Percentiles rank a stretch among this genome's conserved stretches.
Evolutionary conservation across 805 yeast genomes (phyloP).

Genomic region (Henningerozyma blattae): DNA sequence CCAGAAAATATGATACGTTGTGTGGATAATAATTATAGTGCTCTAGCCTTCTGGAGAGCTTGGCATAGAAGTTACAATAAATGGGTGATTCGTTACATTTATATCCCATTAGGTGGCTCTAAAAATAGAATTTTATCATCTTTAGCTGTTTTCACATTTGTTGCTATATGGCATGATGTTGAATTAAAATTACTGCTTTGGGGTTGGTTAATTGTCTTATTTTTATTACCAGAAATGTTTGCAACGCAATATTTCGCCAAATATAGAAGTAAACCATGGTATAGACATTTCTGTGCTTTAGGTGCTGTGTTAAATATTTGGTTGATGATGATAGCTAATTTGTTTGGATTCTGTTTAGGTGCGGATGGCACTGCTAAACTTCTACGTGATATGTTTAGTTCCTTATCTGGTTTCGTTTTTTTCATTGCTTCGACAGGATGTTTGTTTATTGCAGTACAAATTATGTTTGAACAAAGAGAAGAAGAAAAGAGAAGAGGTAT

Average conservation of each 20-base stretch:
- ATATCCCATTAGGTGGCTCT: slow-evolving; percentile 85
- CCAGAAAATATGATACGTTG: slow-evolving; percentile 98
- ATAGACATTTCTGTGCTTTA: slow-evolving; percentile 65
- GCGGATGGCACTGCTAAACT: slow-evolving; percentile 67
- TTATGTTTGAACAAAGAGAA: slow-evolving; percentile 90
- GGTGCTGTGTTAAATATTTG: slow-evolving; percentile 88
- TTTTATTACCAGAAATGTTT: slow-evolving; percentile 73
- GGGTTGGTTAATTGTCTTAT: slow-evolving; percentile 92
- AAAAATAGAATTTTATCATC: slow-evolving; percentile 61
- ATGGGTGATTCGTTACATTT: slow-evolving; percentile 82
- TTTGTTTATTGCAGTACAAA: slow-evolving; percentile 75
- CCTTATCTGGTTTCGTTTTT: slow-evolving; percentile 55
- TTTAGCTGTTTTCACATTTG: slow-evolving; percentile 82
- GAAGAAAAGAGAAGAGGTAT: slow-evolving; percentile 75
- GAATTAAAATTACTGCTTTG: slow-evolving; percentile 75
- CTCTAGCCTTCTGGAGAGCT: slow-evolving; percentile 95
- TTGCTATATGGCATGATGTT: slow-evolving; percentile 97
- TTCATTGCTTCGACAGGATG: slow-evolving; percentile 48
- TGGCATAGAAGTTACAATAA: slow-evolving; percentile 94
- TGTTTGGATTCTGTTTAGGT: slow-evolving; percentile 91
- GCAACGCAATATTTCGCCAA: slow-evolving; percentile 35
- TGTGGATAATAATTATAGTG: slow-evolving; percentile 87
- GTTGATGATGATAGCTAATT: slow-evolving; percentile 96
- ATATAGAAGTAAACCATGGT: slow-evolving; percentile 48
- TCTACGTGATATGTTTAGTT: slow-evolving; percentile 57